Evolutionary conservation across 352 stramenopile species (phyloP), one percentile per base, ranked within the genome.

Genomic region (Phytophthora sansomeana): DNA sequence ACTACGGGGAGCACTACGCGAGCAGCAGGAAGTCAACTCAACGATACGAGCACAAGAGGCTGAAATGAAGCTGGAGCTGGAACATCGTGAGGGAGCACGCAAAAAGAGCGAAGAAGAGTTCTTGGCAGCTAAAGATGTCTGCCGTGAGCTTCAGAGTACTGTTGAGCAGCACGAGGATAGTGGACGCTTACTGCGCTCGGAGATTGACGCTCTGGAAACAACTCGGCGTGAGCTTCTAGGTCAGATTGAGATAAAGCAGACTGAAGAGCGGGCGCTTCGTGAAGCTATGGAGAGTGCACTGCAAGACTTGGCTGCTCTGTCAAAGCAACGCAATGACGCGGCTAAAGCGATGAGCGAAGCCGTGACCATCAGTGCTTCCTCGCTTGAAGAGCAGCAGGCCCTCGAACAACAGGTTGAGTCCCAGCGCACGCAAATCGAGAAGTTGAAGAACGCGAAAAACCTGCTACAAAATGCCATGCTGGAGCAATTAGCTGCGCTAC

Each of bases 261-360:
- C 62, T 7, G 81, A 92, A 14, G 79, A 92, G 39, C 56, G 38
- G 1, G 78, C 77, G 4, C 65, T 95, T 35, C 77, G 80, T 9
- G 53, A 77, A 5, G 84, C 78, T 8, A 94, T 94, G 84, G 86
- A 91, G 39, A 74, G 77, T 6, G 74, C 84, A 8, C 59, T 93
- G n/a, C 70, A 75, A 0, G 87, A 95, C 36, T 49, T 95, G 1
- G 72, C 87, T 26, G 72, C 60, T 1, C 58, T 95, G 14, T 92
- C 87, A 1, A 74, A 75, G 13, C 85, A 95, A 48, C 82, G 87
- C 28, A 94, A 95, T 39, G 85, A 95, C 24, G 87, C 83, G 0
- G 81, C 86, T 0, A 85, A 84, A 16, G 85, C 87, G 0, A 94
- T 95, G 87, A 93, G 92, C 50, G 87, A 94, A 49, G 87, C 87